phyloP scores from a whole-genome alignment of 176 grass and related monocot genomes.

The Lolium multiflorum region DNA sequence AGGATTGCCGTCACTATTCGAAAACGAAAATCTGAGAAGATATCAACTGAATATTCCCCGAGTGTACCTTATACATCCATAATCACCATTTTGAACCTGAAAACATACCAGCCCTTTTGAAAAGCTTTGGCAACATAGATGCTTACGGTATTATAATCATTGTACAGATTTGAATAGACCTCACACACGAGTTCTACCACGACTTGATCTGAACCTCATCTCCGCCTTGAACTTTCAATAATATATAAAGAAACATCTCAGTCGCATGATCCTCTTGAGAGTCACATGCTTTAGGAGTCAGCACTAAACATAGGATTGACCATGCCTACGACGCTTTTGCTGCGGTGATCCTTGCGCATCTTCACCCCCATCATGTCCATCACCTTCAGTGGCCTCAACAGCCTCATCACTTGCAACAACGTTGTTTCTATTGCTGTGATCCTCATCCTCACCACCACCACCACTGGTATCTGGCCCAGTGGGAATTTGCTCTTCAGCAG shows the following conservation, averaged over 20 bases:
- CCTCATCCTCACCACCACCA: not conserved
- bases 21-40: not conserved
- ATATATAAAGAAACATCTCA: not conserved
- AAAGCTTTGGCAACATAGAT: not conserved
- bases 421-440: not conserved
- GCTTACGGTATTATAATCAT: not conserved
- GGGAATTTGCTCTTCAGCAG: not conserved
- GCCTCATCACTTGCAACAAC: not conserved
- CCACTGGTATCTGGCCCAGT: not conserved
- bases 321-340: constrained; percentile 16
- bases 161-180: not conserved
- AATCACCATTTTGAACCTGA: not conserved
- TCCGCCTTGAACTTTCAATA: not conserved
- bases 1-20: not conserved
- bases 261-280: not conserved
- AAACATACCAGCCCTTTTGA: not conserved
- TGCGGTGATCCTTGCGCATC: not conserved
- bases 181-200: not conserved
- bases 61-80: not conserved
- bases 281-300: constrained; percentile 10
- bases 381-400: constrained; percentile 4
- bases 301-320: constrained; percentile 1
- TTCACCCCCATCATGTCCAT: not conserved
- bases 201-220: constrained; percentile 1
- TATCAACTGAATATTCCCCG: not conserved